Evolutionary conservation across 2,329 filamentous ascomycete species (phyloP), one percentile per base, ranked within the genome.

Genomic region (Chrysosphaeria jannelii): DNA sequence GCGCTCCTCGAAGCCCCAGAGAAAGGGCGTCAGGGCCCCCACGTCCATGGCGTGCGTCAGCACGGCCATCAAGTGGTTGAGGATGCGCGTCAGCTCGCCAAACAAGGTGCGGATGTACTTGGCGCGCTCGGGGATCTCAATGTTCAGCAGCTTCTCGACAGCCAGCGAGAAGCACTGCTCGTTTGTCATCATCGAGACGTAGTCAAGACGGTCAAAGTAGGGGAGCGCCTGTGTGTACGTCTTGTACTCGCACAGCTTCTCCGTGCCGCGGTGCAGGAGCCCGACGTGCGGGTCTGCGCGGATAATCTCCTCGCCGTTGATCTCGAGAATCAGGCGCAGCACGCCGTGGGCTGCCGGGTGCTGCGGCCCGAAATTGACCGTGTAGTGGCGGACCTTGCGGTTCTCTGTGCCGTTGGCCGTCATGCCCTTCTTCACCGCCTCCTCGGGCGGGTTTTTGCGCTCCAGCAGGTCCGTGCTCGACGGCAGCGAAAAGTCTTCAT

Each of bases 171-270:
- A 97, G 42, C 78, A 90, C 51, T 97, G 85, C 57, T 97, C 85
- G 48, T 97, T 97, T 39, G 85, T 97, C 85, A 97, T 97, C 88
- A 97, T 97, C 39, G 78, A 91, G 36, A 91, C 79, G 47, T 97
- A 97, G 50, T 97, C 85, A 45, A 97, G 58, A 36, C 85, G 76
- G 51, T 97, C 85, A 44, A 97, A 97, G 56, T 97, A 97, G 27
- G 85, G 85, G 41, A 97, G 56, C 27, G 85, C 85, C 56, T 97
- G 85, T 40, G 93, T 61, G 43, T 97, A 97, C 36, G 81, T 90
- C 60, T 90, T 91, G 62, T 97, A 97, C 57, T 97, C 85, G 50
- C 93, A 93, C 50, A 97, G 64, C 61, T 97, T 97, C 59, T 97
- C 85, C 31, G 85, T 97, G 35, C 85, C 85, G 38, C 85, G 67